Evolutionary conservation across 768 basidiomycete species (phyloP), one percentile per base, ranked within the genome.

Genomic region (Hirschioporus abietinus): DNA sequence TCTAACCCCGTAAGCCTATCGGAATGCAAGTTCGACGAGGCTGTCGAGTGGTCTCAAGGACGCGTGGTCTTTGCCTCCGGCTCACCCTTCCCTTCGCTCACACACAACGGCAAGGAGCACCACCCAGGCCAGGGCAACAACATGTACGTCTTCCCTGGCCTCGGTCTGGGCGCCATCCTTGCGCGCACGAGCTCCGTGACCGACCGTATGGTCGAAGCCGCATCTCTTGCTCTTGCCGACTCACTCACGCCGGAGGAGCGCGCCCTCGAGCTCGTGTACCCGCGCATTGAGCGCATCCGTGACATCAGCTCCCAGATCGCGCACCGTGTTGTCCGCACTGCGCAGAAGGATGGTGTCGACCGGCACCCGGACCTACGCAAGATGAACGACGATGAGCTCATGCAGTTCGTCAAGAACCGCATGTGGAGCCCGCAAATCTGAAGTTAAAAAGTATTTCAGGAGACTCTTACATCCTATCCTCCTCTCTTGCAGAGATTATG

Each of bases 51-150:
- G 78, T 90, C 93, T 2, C 77, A 86, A 58, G 95, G 95, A 30
- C 79, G 76, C 58, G 91, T 90, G 20, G 84, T 97, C 66, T 97
- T 95, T 73, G 95, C 96, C 0, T 89, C 88, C 57, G 95, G 95
- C 2, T 92, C 90, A 35, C 95, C 95, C 2, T 97, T 95, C 85
- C 83, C 86, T 17, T 80, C 83, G 60, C 81, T 88, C 69, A 71
- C 77, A 66, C 89, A 81, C 77, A 76, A 82, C 36, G 88, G 87
- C 34, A 80, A 78, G 64, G 81, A 70, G 35, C 78, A 89, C 70
- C 88, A 89, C 69, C 88, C 95, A 1, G 92, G 93, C 25, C 96
- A 97, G 78, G 95, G 95, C 27, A 97, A 96, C 76, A 98, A 96
- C 77, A 95, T 95, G 92, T 92, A 91, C 75, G 90, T 91, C 72